Conservation (phyloP, 148 eudicot species). For the Rhododendron williamsianum region DNA sequence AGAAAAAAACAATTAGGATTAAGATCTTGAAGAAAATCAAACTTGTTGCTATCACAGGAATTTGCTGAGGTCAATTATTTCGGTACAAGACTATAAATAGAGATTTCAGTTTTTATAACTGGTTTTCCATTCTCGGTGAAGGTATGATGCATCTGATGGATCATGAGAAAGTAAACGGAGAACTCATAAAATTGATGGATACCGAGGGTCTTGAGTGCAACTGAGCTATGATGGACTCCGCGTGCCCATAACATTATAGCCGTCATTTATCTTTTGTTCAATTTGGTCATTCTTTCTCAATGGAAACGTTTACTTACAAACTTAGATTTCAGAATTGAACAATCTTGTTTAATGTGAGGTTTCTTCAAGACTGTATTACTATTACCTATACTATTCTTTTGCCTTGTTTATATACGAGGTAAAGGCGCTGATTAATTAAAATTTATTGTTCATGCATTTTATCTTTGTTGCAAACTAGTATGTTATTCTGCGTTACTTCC, state of each 20-base stretch:
- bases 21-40: background rate
- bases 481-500: background rate
- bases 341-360: background rate
- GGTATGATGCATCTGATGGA: slow-evolving; percentile 99
- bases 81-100: background rate
- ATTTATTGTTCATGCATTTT: background rate
- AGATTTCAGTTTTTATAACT: background rate
- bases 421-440: background rate
- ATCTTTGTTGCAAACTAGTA: background rate
- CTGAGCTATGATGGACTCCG: slow-evolving; percentile 93
- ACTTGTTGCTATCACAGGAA: background rate
- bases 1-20: background rate
- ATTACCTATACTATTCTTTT: background rate
- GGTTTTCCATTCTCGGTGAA: slow-evolving; percentile 21
- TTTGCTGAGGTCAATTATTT: background rate
- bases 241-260: slow-evolving; percentile 59
- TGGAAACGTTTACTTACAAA: background rate
- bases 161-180: slow-evolving; percentile 65
- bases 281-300: slow-evolving; percentile 1
- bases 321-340: background rate
- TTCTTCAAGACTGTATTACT: background rate
- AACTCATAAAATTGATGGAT: slow-evolving; percentile 55
- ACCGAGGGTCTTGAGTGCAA: slow-evolving; percentile 76
- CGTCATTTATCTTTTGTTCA: slow-evolving; percentile 3
- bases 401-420: background rate